phyloP scores from a whole-genome alignment of 1,284 basidiomycete genomes.

The Neolentinus lepideus region DNA sequence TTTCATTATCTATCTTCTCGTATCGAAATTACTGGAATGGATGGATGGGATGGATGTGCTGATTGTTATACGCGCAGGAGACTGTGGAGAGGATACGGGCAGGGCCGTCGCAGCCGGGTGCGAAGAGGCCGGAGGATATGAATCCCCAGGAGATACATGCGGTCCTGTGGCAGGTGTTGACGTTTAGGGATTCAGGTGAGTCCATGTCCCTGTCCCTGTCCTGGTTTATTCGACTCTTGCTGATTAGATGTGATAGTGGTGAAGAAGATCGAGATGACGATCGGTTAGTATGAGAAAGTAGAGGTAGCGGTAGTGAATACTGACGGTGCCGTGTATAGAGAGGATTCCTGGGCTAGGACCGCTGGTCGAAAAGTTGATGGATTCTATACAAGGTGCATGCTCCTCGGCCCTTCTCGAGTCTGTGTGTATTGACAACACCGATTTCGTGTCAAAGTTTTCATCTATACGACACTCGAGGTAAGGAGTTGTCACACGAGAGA shows the following conservation, averaged over 20 bases:
- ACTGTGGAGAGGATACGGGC: constrained; percentile 66
- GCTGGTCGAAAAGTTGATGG: constrained; percentile 78
- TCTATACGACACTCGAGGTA: constrained; percentile 74
- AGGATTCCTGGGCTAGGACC: constrained; percentile 65
- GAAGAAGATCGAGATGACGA: constrained; percentile 83
- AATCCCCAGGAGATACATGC: constrained; percentile 83
- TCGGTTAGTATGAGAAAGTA: constrained; percentile 44
- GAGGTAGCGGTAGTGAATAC: neutral
- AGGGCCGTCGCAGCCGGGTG: constrained; percentile 36
- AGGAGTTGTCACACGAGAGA: neutral
- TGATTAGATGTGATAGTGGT: constrained; percentile 35
- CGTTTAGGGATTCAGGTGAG: constrained; percentile 72
- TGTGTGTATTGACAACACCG: neutral
- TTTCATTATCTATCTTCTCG: neutral
- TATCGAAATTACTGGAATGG: neutral
- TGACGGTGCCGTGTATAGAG: constrained; percentile 28
- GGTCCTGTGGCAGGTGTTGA: constrained; percentile 81
- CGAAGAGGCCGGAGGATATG: constrained; percentile 74
- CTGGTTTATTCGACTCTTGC: neutral
- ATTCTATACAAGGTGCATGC: constrained; percentile 58
- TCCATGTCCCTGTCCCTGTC: constrained; percentile 1
- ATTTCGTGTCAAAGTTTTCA: constrained; percentile 53
- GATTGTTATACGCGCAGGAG: constrained; percentile 25
- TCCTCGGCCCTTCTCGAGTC: neutral
- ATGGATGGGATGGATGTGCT: neutral